Base-by-base conservation (phyloP, 2,329 filamentous ascomycete genomes). In the Hypoxylon sp. region DNA sequence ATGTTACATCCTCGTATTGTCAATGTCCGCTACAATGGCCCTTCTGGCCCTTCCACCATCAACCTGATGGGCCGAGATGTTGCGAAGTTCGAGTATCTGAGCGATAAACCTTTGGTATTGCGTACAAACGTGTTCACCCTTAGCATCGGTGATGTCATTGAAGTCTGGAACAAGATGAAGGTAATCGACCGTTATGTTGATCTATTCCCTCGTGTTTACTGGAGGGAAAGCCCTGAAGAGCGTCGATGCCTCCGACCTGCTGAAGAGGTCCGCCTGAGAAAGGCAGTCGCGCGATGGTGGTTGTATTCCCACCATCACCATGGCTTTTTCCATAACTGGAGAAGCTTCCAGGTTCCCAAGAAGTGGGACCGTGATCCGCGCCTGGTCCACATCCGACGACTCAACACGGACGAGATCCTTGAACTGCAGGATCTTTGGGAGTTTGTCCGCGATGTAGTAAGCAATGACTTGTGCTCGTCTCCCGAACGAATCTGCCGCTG, bases 211-310 rank as follows among this genome's bases (percentile, higher is more conserved):
- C 71, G 74, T 15, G 76, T 83, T 68, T 76, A 78, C 56, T 84
- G 81, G 81, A 81, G 84, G 65, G 76, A 81, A 1, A 71, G 78
- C 8, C 78, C 79, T 0, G 79, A 81, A 57, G 74, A 81, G 49
- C 80, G 81, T 41, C 80, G 84, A 15, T 77, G 76, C 37, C 76
- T 87, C 5, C 73, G 73, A 6, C 54, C 71, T 0, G 73, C 77
- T 24, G 85, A 87, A 68, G 76, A 76, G 26, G 65, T 72, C n/a
- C 79, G 83, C 49, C 77, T 86, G 52, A 80, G 85, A 4, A 78
- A 79, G 63, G 84, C 82, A 0, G 72, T 87, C 28, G 85, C 84
- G 52, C 74, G 78, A 30, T 87, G 84, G 84, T 85, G 84, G 83
- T 76, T 84, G 3, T 87, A 83, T 64, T 78, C 82, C 6, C 78